Evolutionary conservation across 208 protist genomes (phyloP), one percentile per base, ranked within the genome.

Genomic region (Blastocrithidia nonstop): DNA sequence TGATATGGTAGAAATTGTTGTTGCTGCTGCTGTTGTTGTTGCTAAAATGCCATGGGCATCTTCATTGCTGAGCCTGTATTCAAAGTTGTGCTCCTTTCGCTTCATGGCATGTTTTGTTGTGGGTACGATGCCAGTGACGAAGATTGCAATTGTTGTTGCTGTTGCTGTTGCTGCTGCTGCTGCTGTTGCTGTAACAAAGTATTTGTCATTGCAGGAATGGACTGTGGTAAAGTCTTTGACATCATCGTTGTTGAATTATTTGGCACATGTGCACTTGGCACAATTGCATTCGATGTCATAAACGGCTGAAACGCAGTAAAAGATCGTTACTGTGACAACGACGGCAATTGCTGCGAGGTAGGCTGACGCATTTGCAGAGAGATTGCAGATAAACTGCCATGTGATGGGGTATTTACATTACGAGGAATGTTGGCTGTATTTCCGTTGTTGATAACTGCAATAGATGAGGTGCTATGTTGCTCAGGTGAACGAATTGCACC

Each of bases 191-290:
- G n/a, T n/a, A n/a, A n/a, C 11, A 35, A n/a, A 35, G 29, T 35
- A n/a, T 15, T n/a, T 35, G 29, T 35, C 11, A n/a, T 35, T 11
- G 29, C 29, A 35, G 29, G 11, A 15, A n/a, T n/a, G 11, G 29
- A 11, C 11, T 11, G 11, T 35, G 29, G 11, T 35, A n/a, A 15
- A 15, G 29, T 35, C n/a, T 11, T 35, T 35, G 29, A 11, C n/a
- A n/a, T 35, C n/a, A n/a, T 35, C n/a, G 29, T 35, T 35, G 29
- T 35, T 35, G 29, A 11, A n/a, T 11, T n/a, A 35, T 35, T 17
- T 46, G 50, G 33, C 45, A 45, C 29, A 46, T 38, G 48, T 56
- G 57, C 43, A 39, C 54, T 45, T 54, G n/a, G n/a, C n/a, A n/a
- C n/a, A n/a, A n/a, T n/a, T n/a, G n/a, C n/a, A n/a, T n/a, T n/a